Conservation (phyloP, 768 basidiomycete genomes). For the Mycena leptocephala region DNA sequence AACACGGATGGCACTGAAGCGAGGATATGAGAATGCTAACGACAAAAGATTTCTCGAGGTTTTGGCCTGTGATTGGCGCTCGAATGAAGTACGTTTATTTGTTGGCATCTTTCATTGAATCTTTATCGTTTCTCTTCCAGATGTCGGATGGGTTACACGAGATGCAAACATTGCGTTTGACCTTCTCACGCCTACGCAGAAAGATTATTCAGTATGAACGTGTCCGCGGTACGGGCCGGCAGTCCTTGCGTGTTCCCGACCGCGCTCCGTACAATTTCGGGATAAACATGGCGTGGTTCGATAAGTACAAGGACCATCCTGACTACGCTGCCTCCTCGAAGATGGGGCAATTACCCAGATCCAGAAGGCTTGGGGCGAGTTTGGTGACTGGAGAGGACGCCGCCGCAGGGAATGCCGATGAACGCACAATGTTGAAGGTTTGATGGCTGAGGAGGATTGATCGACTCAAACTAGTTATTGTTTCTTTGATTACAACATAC, state of each 20-base stretch:
- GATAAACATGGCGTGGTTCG: neutral
- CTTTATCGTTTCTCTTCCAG: neutral
- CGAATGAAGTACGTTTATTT: neutral
- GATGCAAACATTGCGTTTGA: neutral
- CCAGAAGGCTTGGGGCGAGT: neutral
- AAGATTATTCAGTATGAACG: neutral
- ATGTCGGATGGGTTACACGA: neutral
- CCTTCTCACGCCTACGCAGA: neutral
- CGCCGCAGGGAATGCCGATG: no score
- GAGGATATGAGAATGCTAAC: no score
- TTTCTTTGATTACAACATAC: no score
- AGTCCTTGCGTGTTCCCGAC: neutral
- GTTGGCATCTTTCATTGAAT: neutral
- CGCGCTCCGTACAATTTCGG: constrained; percentile 11
- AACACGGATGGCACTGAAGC: neutral
- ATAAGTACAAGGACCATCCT: neutral
- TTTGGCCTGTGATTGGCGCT: neutral
- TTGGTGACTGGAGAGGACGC: neutral
- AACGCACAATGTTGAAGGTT: neutral
- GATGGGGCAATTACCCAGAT: neutral
- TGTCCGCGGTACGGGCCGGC: neutral
- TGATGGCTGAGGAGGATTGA: neutral
- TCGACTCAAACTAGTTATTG: neutral
- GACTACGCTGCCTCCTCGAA: neutral
- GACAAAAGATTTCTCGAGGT: neutral